Base-by-base conservation (phyloP, 2,329 filamentous ascomycete genomes). In the Onygenales sp. region DNA sequence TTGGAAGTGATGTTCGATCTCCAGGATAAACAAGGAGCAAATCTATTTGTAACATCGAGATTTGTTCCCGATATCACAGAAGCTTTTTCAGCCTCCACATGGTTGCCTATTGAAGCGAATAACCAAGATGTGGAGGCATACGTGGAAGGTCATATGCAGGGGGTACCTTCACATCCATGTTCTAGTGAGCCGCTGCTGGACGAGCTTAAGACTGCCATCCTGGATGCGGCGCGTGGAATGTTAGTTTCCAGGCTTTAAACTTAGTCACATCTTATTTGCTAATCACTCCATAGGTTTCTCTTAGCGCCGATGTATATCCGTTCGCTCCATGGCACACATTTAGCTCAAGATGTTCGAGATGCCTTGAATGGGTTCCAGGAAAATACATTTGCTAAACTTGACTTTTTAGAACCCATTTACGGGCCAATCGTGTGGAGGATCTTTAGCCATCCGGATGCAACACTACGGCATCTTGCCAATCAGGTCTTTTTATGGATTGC, bases 11-110 rank as follows among this genome's bases (percentile, higher is more conserved):
- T 70, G 2, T 59, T 60, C 9, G 55, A 41, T 5, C 43, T 69
- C 8, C 63, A 63, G 33, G 43, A 14, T 1, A 52, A 52, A 9
- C 36, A n/a, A 5, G 53, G 44, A 11, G 42, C 57, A 8, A 68
- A 62, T 43, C 5, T 71, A 31, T 62, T 71, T 14, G 63, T 58
- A 9, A 72, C 70, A 2, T 69, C 69, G 4, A 55, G 70, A 33
- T 56, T 55, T 21, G 59, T 62, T 32, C 59, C 56, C 2, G 59
- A 65, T 3, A 63, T 69, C 11, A 14, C 38, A 3, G 17, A 53
- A 10, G 13, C 17, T 17, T 66, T 71, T 38, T 5, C 57, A 8
- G 48, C 44, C 3, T 55, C 43, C 9, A 3, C 44, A 3, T 46
- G 7, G 5, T 11, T 66, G 7, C 63, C 72, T 48, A 70, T 74